These are phyloP conservation scores for Xanthoconium purpureum DNA, from an alignment of 768 basidiomycete genomes.

Conservation along the genomic window DNA sequence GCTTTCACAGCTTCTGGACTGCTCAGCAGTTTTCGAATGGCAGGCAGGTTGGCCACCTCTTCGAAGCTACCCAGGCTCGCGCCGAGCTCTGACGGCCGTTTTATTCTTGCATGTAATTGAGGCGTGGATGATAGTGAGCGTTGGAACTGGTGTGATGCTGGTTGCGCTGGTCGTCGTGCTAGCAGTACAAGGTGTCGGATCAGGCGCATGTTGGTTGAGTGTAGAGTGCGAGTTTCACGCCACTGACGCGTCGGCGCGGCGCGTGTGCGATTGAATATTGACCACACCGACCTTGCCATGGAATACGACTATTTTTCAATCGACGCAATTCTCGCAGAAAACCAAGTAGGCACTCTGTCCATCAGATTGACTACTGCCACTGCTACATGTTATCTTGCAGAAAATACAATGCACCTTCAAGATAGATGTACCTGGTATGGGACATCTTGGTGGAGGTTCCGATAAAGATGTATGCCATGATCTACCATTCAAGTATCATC, in stretches of 20 bases:
- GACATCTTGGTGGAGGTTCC: constrained; percentile 83
- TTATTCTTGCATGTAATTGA: constrained; percentile 28
- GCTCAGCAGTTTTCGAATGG: constrained; percentile 47
- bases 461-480: constrained; percentile 68
- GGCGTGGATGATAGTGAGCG: constrained; percentile 33
- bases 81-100: constrained; percentile 28
- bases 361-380: neutral
- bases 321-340: constrained; percentile 87
- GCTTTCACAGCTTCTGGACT: constrained; percentile 51
- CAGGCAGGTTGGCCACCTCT: constrained; percentile 36
- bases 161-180: constrained; percentile 16
- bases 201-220: constrained; percentile 20
- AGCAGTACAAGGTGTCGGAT: constrained; percentile 14
- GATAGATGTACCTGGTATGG: constrained; percentile 78
- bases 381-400: constrained; percentile 35
- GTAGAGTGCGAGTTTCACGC: constrained; percentile 10
- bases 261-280: neutral
- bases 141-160: constrained; percentile 8
- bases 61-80: constrained; percentile 42
- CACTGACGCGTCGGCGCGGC: constrained; percentile 19
- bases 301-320: constrained; percentile 92
- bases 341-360: constrained; percentile 53
- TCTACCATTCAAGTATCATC: neutral
- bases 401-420: constrained; percentile 95
- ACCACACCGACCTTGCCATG: constrained; percentile 42